Evolutionary conservation across 164 flowering plant species (phyloP), one percentile per base, ranked within the genome.

Genomic region (Umbellularia californica): DNA sequence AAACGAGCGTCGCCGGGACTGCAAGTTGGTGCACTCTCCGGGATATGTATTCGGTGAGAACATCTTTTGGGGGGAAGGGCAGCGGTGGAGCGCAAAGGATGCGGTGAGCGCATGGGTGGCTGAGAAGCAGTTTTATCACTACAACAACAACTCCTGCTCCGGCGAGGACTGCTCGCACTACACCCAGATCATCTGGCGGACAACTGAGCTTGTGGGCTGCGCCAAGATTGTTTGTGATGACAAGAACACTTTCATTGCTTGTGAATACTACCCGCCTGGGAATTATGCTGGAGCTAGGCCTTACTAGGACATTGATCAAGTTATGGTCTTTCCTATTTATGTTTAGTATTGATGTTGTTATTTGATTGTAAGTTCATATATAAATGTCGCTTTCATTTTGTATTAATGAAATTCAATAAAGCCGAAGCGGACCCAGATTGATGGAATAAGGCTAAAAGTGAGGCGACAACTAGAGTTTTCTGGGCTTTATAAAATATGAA

Each of bases 251-350:
- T 76, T 62, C 70, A 76, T 76, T 24, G 27, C 78, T 14, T 79
- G 81, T 25, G 81, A 79, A 73, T 75, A 79, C 50, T 72, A 68
- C 69, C 81, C 81, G 2, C 78, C 78, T 0, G 81, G 81, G 60
- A 79, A 79, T 55, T 79, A 79, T 22, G 33, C 65, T 9, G 76
- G 78, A n/a, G 73, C 65, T 3, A 68, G 51, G 58, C 81, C 81
- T 64, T 79, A 79, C 60, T 78, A 71, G 50, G 50, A 23, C 22
- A 23, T 60, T 41, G 47, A 41, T 41, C 47, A 41, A 41, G 47
- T 41, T 7, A 7, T 41, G 9, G 47, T 41, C 47, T 41, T 41
- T 6, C 9, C 47, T 41, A 41, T 41, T 41, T 41, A 41, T 41
- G 47, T 7, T 41, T 41, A 7, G 11, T 41, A 41, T 7, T 41